Evolutionary conservation across 129 eudicot species (phyloP), one percentile per base, ranked within the genome.

Genomic region (Arctium lappa): DNA sequence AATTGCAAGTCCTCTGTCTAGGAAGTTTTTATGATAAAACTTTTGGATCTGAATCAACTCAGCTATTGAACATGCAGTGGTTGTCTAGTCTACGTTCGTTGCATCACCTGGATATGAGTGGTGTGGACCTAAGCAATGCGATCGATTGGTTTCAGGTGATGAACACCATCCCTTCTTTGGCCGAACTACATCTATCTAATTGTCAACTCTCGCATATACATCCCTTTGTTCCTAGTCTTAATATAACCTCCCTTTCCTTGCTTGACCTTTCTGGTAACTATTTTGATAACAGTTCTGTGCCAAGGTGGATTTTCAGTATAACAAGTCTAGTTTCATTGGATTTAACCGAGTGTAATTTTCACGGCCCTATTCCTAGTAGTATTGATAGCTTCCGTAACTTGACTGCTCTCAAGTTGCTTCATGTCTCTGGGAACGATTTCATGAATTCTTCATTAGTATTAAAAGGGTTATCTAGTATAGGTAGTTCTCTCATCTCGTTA

Each of bases 61-160:
- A 22, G 29, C 38, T 42, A 36, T n/a, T 76, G 65, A 85, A 72
- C 60, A 22, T 81, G 5, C 75, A 53, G 22, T 88, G 92, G 88
- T 63, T 89, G 53, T 81, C 86, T 37, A 30, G 60, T 70, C 89
- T 88, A 8, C 78, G 60, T 33, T 15, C 0, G 30, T 56, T 89
- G 56, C 60, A 81, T 79, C 80, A 86, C 62, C 77, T 89, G 6
- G 79, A 89, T 76, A 12, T 86, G 85, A 81, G 82, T 78, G 3
- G 13, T 33, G 82, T 63, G 44, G 33, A 78, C 79, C 86, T 86
- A 22, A 75, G 85, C 83, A 65, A 39, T 27, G 78, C 88, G 9
- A 32, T 22, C 8, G 46, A 84, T 27, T 89, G 92, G 88, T 16
- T 83, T 22, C 85, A 81, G 80, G 89, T 86, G 71, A 84, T 84